These are phyloP conservation scores for Termitomyces sp. DNA, from an alignment of 768 basidiomycete species.

Conservation along the genomic window DNA sequence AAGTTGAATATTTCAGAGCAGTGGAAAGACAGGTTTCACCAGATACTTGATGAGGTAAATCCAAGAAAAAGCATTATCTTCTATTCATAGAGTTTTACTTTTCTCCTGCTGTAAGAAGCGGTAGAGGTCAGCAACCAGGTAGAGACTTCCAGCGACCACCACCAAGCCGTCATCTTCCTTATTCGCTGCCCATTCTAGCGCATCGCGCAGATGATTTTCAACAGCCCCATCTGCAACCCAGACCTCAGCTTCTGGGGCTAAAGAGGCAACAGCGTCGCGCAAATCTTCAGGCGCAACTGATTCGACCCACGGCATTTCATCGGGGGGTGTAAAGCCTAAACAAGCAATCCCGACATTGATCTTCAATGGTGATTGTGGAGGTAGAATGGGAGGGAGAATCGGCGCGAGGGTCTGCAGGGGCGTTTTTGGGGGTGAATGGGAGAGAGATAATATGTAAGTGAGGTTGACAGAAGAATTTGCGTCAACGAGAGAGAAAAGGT, in stretches of 20 bases:
- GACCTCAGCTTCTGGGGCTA: conserved; percentile 40
- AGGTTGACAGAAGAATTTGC: conserved; percentile 28
- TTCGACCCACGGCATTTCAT: conserved; percentile 93
- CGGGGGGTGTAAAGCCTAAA: conserved; percentile 65
- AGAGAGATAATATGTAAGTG: conserved; percentile 77
- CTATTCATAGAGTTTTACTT: neutral
- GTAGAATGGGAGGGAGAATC: conserved; percentile 43
- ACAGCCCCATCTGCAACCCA: conserved; percentile 31
- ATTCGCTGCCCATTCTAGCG: conserved; percentile 46
- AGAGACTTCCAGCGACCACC: conserved; percentile 86
- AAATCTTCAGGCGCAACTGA: conserved; percentile 51
- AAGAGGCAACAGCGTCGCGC: conserved; percentile 31
- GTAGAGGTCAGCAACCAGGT: conserved; percentile 92
- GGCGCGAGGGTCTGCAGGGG: conserved; percentile 66
- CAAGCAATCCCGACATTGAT: conserved; percentile 45
- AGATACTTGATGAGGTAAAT: neutral
- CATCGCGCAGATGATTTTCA: conserved; percentile 20
- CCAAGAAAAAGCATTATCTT: neutral
- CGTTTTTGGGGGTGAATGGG: conserved; percentile 82
- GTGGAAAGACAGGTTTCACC: neutral
- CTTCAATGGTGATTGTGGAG: conserved; percentile 17
- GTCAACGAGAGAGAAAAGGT: conserved; percentile 20
- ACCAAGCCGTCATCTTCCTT: conserved; percentile 43
- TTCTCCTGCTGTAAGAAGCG: conserved; percentile 30
- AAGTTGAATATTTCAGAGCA: neutral